phyloP scores from a whole-genome alignment of 2,329 filamentous ascomycete species.

The Colletotrichum melonis region DNA sequence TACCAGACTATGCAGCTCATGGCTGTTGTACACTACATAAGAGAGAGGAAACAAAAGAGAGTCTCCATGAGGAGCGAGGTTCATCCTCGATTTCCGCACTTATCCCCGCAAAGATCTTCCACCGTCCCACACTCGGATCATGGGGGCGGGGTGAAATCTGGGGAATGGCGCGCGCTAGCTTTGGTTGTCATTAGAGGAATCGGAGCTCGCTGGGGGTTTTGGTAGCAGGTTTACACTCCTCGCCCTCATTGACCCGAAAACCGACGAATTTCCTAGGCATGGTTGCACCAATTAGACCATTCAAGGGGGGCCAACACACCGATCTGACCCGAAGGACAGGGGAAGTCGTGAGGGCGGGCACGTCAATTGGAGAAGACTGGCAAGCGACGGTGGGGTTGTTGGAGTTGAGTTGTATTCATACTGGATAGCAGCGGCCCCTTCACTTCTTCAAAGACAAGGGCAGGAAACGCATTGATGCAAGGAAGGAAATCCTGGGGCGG shows the following conservation, averaged over 20 bases:
- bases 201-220: neutral
- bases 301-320: neutral
- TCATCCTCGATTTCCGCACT: slow-evolving; percentile 24
- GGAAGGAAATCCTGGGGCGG: too few species aligned
- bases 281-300: slow-evolving; percentile 19
- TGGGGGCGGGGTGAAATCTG: slow-evolving; percentile 31
- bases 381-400: slow-evolving; percentile 16
- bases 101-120: slow-evolving; percentile 23
- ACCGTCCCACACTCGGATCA: slow-evolving; percentile 12
- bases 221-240: neutral
- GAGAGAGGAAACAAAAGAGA: neutral
- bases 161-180: slow-evolving; percentile 14
- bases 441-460: neutral
- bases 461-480: too few species aligned
- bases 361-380: slow-evolving; percentile 2
- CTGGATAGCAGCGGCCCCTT: neutral
- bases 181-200: neutral
- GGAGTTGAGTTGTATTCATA: neutral
- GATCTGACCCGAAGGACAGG: slow-evolving; percentile 17
- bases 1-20: neutral
- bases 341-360: neutral
- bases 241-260: slow-evolving; percentile 19
- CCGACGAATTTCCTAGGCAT: slow-evolving; percentile 7
- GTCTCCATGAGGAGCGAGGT: slow-evolving; percentile 3
- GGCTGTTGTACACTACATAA: neutral